Percentiles rank a stretch among this genome's conserved stretches.
Evolutionary conservation across 179 eudicot genomes (phyloP).

Genomic region (Pouteria campechiana): DNA sequence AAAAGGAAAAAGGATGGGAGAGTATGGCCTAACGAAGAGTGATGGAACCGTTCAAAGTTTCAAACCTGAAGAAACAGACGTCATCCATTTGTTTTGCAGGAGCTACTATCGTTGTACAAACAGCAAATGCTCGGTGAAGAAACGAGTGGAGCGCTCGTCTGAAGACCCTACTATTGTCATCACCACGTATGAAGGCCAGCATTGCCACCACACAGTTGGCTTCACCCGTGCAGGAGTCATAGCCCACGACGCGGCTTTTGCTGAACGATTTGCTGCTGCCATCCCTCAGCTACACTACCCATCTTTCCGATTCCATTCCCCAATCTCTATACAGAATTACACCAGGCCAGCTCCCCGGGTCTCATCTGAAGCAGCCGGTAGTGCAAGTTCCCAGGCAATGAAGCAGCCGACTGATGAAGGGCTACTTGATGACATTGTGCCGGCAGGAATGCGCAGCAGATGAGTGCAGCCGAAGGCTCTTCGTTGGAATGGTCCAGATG

Average conservation of each 20-base stretch:
- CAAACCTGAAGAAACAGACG: constrained; percentile 1
- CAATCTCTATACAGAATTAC: constrained; percentile 3
- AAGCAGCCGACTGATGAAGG: constrained; percentile 36
- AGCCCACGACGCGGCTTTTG: constrained; percentile 29
- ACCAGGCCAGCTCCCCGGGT: constrained; percentile 6
- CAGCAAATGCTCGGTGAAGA: constrained; percentile 84
- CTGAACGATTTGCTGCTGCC: constrained; percentile 23
- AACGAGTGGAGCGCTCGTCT: constrained; percentile 75
- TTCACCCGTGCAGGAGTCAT: constrained; percentile 51
- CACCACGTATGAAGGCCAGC: constrained; percentile 97
- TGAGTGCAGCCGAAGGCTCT: no score
- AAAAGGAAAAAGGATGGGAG: no score
- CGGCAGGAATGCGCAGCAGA: constrained; percentile 51
- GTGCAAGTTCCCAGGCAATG: background rate
- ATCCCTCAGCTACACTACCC: constrained; percentile 21
- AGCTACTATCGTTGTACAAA: constrained; percentile 92
- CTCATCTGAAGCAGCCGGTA: constrained; percentile 2
- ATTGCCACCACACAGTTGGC: constrained; percentile 72
- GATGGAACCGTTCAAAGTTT: no score
- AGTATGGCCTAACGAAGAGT: no score
- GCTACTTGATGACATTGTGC: constrained; percentile 79
- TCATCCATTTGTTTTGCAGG: constrained; percentile 22
- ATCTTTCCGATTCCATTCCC: constrained; percentile 23
- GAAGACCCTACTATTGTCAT: constrained; percentile 69
- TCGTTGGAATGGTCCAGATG: no score